Evolutionary conservation across 108 stramenopile species (phyloP).

Genomic region (Nannochloropsis salina): DNA sequence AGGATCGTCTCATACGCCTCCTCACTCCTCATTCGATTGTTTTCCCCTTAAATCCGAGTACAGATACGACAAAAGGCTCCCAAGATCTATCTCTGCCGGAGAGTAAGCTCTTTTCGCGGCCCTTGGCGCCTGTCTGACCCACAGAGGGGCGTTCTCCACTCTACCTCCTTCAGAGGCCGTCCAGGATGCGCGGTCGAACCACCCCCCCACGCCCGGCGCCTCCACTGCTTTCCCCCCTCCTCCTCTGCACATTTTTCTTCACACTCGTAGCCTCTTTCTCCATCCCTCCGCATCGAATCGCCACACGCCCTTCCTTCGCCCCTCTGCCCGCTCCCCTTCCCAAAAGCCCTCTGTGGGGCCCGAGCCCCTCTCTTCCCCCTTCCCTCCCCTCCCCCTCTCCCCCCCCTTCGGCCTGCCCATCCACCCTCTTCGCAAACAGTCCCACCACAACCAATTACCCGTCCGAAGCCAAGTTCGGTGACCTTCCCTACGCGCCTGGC

Average conservation of each 20-base stretch:
- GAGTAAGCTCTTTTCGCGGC: no score
- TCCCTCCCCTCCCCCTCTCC: not conserved
- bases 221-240: conserved; percentile 15
- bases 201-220: no score
- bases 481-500: not conserved
- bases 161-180: no score
- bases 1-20: no score
- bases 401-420: not conserved
- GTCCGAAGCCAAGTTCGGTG: not conserved
- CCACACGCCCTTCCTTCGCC: not conserved
- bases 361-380: not conserved
- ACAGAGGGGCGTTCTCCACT: no score
- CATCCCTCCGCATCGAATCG: not conserved
- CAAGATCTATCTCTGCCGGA: no score
- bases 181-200: no score
- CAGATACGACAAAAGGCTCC: no score
- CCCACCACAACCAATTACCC: not conserved
- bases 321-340: not conserved
- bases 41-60: no score
- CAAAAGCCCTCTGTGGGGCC: conserved; percentile 11
- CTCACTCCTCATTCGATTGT: no score
- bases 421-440: not conserved
- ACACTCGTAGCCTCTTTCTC: not conserved
- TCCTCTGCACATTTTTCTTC: not conserved
- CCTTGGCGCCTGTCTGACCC: no score